Conservation (phyloP, 2,329 filamentous ascomycete species). For the Pseudocercospora ulei region DNA sequence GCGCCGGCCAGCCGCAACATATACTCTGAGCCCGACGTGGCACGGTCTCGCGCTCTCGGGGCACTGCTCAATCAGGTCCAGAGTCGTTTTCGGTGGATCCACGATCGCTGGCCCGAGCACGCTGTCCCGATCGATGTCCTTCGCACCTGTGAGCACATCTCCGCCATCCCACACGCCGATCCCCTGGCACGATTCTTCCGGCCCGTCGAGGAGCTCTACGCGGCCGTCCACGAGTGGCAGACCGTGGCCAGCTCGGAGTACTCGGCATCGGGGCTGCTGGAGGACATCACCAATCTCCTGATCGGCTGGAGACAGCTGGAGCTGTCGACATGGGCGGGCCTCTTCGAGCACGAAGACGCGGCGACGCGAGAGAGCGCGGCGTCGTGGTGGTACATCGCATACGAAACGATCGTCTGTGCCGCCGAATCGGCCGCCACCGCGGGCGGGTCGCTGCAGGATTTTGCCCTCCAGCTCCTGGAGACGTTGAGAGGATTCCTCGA, state of each 20-base stretch:
- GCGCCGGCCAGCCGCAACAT: conserved; percentile 51
- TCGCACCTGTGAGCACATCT: conserved; percentile 60
- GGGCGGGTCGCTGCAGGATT: conserved; percentile 44
- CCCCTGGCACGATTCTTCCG: conserved; percentile 79
- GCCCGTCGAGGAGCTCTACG: conserved; percentile 78
- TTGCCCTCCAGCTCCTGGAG: conserved; percentile 60
- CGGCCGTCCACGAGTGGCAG: conserved; percentile 86
- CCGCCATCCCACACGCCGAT: conserved; percentile 67
- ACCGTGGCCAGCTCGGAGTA: conserved; percentile 76
- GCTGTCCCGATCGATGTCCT: conserved; percentile 73
- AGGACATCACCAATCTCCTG: conserved; percentile 67
- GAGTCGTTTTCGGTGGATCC: conserved; percentile 61
- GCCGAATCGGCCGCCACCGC: conserved; percentile 12
- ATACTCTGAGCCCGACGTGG: conserved; percentile 70
- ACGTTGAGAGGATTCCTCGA: conserved; percentile 71
- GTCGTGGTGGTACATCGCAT: conserved; percentile 94
- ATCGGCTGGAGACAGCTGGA: conserved; percentile 87
- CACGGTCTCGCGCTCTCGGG: conserved; percentile 65
- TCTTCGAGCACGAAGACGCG: conserved; percentile 73
- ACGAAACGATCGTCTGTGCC: conserved; percentile 70
- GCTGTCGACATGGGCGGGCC: conserved; percentile 77
- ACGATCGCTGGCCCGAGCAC: conserved; percentile 57
- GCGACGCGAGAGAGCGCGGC: conserved; percentile 69
- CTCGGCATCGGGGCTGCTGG: conserved; percentile 59
- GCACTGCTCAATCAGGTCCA: conserved; percentile 59